Base-by-base conservation (phyloP, 1,284 basidiomycete species). In the Leucoagaricus sp. region DNA sequence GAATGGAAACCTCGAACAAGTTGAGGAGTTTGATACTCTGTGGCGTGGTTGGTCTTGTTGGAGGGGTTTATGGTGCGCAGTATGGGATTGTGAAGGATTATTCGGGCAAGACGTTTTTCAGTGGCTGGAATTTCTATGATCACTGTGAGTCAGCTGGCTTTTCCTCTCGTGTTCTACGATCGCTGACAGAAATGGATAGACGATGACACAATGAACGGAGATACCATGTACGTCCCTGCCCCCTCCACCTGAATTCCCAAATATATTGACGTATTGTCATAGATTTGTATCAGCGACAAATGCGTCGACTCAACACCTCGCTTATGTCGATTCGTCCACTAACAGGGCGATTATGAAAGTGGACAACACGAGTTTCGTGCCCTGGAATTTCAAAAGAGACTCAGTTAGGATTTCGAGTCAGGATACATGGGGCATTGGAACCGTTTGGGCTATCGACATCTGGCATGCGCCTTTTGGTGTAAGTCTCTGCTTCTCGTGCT, bases 181-280 rank as follows among this genome's bases (percentile, higher is more conserved):
- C 15, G 38, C 12, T 28, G 29, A 26, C 31, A 40, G 25, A 40
- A 34, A n/a, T 55, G 28, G 50, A n/a, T 60, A 88, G 86, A 72
- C 57, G 87, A 90, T 67, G 84, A 89, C 63, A 71, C 86, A 5
- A 89, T 86, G 34, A 87, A 87, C 61, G 89, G 90, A 50, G 84
- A 92, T 67, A 81, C 74, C 15, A 75, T 75, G 82, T 84, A 63
- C 53, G 73, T 8, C 23, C 19, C 21, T 40, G 34, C 29, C 15
- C 9, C 1, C 4, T 28, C 12, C 19, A 6, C 13, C n/a, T 26
- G 4, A 13, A 12, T 19, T 25, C 33, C 5, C 26, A 8, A 9
- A 7, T 8, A 25, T 7, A 15, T 1, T 31, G 4, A 48, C 34
- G 52, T 59, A 51, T 61, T 29, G 8, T 40, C 10, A 44, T 58